Evolutionary conservation across 2,329 filamentous ascomycete genomes (phyloP), one percentile per base, ranked within the genome.

Genomic region (Emmonsiellopsis sp.): DNA sequence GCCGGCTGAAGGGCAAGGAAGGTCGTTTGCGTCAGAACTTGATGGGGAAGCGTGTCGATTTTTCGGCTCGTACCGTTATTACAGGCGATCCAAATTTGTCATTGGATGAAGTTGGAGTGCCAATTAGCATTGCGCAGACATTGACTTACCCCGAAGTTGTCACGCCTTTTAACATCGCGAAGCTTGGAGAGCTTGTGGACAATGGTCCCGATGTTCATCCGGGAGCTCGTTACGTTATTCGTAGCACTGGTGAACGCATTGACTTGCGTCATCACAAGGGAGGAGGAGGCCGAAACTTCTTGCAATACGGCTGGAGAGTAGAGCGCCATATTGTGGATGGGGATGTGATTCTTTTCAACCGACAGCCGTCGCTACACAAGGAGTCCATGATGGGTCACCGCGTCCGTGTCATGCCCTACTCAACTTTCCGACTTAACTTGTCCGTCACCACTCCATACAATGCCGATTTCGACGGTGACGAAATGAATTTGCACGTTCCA

Each of bases 371-470:
- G 37, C 79, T 99, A 65, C 93, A 99, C 79, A 99, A 99, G 73
- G 93, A 98, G 69, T 98, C 93, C 56, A 99, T 98, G 93, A 98
- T 98, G 94, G 93, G 89, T 71, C 93, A 99, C 73, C 85, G 89
- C 63, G 93, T 98, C 58, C 86, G 86, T 56, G 93, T 99, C 57
- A 97, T 98, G 91, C 93, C 93, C 2, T 98, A 95, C 71, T 98
- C 93, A 5, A 99, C 93, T 1, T 99, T 99, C 78, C 86, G 93
- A 59, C 81, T 99, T 46, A 99, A 99, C 66, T 73, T 98, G 62
- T 98, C 93, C 0, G 93, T 98, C 66, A 98, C 94, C 0, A 95
- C 91, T 31, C 93, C 93, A 0, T 99, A 99, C 79, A 99, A 99
- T 75, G 93, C 93, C 63, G 93, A 98, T 87, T 98, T 98, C 74